These are phyloP conservation scores for Globisporangium rhizosaccharum DNA, from an alignment of 352 stramenopile genomes.

Conservation along the genomic window DNA sequence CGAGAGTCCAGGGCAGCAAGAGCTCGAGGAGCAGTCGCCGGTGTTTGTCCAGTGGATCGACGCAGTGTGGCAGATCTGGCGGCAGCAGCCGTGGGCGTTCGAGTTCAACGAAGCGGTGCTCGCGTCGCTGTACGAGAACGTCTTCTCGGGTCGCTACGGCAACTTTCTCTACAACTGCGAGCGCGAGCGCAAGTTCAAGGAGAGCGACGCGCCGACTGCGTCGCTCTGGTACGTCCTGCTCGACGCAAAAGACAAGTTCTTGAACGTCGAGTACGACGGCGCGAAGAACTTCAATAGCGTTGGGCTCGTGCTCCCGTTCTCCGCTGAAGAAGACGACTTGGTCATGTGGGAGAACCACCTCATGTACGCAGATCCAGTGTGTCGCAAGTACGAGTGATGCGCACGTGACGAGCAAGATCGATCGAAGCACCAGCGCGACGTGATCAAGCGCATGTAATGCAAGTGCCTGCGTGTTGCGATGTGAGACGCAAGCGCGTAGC, in stretches of 20 bases:
- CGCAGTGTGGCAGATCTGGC: slow-evolving; percentile 96
- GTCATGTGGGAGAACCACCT: slow-evolving; percentile 83
- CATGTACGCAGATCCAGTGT: slow-evolving; percentile 77
- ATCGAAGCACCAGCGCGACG: not conserved
- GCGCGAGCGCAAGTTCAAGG: slow-evolving; percentile 62
- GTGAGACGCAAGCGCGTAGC: not conserved
- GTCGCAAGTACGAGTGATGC: slow-evolving; percentile 72
- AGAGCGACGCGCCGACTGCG: slow-evolving; percentile 49
- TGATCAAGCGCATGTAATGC: not conserved
- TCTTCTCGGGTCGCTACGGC: slow-evolving; percentile 96
- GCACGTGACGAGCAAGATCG: not conserved
- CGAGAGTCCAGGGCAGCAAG: slow-evolving; percentile 89
- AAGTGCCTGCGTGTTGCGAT: not conserved
- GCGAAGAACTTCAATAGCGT: slow-evolving; percentile 86
- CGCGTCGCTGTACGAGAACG: slow-evolving; percentile 91
- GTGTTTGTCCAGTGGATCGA: slow-evolving; percentile 99
- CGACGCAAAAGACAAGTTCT: slow-evolving; percentile 53
- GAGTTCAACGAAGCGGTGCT: slow-evolving; percentile 96
- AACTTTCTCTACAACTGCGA: slow-evolving; percentile 98
- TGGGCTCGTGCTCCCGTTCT: slow-evolving; percentile 73
- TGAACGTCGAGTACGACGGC: slow-evolving; percentile 80
- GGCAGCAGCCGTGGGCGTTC: slow-evolving; percentile 96
- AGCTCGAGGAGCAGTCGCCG: slow-evolving; percentile 96
- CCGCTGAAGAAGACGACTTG: slow-evolving; percentile 77
- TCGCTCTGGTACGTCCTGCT: slow-evolving; percentile 73